Base-by-base conservation (phyloP, 1,139 yeast genomes). In the Hansenula sp. region DNA sequence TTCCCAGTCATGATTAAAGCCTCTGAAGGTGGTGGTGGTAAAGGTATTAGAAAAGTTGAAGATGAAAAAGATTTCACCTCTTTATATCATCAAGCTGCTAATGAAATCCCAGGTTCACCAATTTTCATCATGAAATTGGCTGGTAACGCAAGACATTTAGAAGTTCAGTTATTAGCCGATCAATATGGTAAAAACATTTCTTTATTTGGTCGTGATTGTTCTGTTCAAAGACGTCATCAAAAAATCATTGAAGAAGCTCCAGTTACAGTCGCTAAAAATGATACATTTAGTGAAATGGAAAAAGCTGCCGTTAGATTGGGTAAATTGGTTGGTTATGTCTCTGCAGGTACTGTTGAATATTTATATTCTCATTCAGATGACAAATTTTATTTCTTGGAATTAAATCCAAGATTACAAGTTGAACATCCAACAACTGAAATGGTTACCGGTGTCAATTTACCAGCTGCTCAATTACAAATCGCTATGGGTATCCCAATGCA, bases 341-440 rank as follows among this genome's bases (percentile, higher is more conserved):
- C 96, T 51, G 98, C 99, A 27, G 99, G 99, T 78, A 93, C 99
- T 42, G 98, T 93, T 43, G 99, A 93, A 70, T 93, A 93, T 69
- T 77, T 93, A 59, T 93, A 93, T 66, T 89, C 97, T 18, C 93
- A 90, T 64, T 80, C 87, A 45, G 97, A 93, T 54, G 93, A 91
- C 67, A 90, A 91, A 66, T 93, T 91, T 66, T 93, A 90, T 75
- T 93, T 93, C 67, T 77, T 93, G 65, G 99, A 93, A 71, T 77
- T 93, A 64, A 93, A 93, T 67, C 99, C 99, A 59, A 86, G 99
- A 76, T 77, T 93, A 65, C 99, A 93, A 75, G 99, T 93, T 52
- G 99, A 93, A 76, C 99, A 93, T 76, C 99, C 99, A 59, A 93
- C 99, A 42, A 93, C 99, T 36, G 99, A 93, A 73, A 93, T 93